Percentiles rank a stretch among this genome's conserved stretches.
These are phyloP conservation scores for Trichosporon sp. DNA, from an alignment of 1,284 basidiomycete species.

Conservation along the genomic window DNA sequence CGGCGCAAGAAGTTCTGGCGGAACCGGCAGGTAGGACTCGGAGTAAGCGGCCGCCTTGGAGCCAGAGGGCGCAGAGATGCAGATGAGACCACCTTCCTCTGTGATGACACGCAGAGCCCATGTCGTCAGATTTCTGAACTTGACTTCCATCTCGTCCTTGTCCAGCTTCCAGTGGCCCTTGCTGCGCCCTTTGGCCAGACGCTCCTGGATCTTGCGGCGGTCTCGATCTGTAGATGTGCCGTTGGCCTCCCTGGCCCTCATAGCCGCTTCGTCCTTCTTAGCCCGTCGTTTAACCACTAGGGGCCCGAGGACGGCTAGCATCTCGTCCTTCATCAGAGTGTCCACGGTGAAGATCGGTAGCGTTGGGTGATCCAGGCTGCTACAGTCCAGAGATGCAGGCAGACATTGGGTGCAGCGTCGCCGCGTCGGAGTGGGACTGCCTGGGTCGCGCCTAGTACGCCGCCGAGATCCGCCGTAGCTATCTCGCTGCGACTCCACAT, in stretches of 20 bases:
- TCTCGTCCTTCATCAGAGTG: neutral
- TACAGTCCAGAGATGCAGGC: neutral
- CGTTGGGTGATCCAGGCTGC: neutral
- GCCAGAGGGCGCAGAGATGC: neutral
- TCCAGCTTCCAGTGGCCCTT: slow-evolving; percentile 1
- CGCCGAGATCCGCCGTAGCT: neutral
- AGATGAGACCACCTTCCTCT: neutral
- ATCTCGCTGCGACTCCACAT: neutral
- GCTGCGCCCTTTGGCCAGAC: neutral
- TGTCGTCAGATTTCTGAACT: slow-evolving; percentile 21
- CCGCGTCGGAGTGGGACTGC: neutral
- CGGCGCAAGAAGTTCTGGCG: slow-evolving; percentile 29
- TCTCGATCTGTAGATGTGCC: neutral
- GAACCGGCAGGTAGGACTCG: slow-evolving; percentile 29
- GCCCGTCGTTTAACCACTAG: neutral
- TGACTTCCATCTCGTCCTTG: slow-evolving; percentile 14
- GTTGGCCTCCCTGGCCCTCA: neutral
- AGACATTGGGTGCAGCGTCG: neutral
- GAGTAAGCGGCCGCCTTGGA: neutral
- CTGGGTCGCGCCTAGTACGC: neutral
- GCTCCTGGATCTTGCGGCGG: neutral
- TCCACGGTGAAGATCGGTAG: neutral
- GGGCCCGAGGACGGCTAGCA: neutral
- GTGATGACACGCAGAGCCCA: slow-evolving; percentile 22
- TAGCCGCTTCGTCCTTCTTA: neutral